phyloP scores from a whole-genome alignment of 169 alveolate species.

The Theileria sp. region DNA sequence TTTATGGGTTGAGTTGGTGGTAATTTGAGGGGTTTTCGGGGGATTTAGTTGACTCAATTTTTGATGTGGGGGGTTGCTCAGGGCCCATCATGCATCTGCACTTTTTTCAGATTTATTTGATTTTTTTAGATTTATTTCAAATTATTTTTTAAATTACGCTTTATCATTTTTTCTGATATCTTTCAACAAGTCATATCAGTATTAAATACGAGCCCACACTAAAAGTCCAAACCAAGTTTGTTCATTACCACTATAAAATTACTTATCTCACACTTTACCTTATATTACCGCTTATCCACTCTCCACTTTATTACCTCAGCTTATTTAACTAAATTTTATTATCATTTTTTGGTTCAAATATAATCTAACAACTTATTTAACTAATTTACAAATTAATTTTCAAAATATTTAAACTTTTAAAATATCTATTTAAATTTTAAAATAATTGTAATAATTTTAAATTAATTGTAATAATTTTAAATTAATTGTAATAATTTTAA shows the following conservation, averaged over 20 bases:
- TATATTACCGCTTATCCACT: background rate
- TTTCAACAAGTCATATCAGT: background rate
- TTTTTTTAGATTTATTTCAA: constrained; percentile 1
- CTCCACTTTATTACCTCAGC: background rate
- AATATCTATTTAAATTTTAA: too few relatives aligned
- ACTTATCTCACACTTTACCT: background rate
- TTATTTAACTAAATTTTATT: background rate
- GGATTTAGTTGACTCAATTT: constrained; percentile 9
- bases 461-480: background rate
- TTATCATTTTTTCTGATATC: background rate
- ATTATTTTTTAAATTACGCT: background rate
- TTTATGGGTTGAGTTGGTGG: background rate
- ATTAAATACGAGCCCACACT: constrained; percentile 6
- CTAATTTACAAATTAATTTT: background rate
- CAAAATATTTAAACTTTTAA: background rate
- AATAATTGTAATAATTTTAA: background rate
- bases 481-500: background rate
- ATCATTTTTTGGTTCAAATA: background rate
- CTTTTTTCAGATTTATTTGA: background rate
- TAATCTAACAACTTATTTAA: background rate
- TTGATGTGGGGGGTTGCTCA: constrained; percentile 16
- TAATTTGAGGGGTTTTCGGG: background rate
- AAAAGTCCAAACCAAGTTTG: constrained; percentile 15
- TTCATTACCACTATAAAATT: background rate
- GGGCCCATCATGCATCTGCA: constrained; percentile 25